Conservation (phyloP, 23 red algal genomes). For the Agarophyton chilense region DNA sequence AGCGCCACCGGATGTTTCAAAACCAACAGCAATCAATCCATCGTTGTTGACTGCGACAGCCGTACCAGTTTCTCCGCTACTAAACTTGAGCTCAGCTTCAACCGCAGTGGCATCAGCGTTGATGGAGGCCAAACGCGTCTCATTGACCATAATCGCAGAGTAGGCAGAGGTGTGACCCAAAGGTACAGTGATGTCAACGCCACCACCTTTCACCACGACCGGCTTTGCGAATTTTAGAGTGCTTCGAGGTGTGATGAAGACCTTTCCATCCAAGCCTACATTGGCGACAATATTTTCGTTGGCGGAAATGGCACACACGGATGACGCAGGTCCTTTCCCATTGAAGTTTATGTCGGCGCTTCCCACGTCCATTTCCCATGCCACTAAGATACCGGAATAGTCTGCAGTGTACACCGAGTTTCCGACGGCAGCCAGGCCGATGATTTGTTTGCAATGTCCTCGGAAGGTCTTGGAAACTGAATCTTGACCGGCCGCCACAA, state of each 20-base stretch:
- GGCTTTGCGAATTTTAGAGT: slow-evolving; percentile 62
- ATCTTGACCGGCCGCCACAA: slow-evolving; percentile 24
- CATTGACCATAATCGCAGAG: slow-evolving; percentile 67
- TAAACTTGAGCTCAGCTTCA: slow-evolving; percentile 52
- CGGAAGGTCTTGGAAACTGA: slow-evolving; percentile 25
- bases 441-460: slow-evolving; percentile 83
- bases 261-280: slow-evolving; percentile 72
- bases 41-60: slow-evolving; percentile 62
- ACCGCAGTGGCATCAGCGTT: slow-evolving; percentile 22
- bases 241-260: slow-evolving; percentile 48
- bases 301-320: slow-evolving; percentile 57
- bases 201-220: slow-evolving; percentile 70
- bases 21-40: slow-evolving; percentile 66
- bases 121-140: slow-evolving; percentile 49
- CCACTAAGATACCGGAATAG: slow-evolving; percentile 64
- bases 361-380: slow-evolving; percentile 65
- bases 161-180: neutral
- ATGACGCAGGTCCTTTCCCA: slow-evolving; percentile 63
- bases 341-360: slow-evolving; percentile 33
- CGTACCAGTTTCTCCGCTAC: slow-evolving; percentile 54
- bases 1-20: slow-evolving; percentile 62
- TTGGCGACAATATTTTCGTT: slow-evolving; percentile 71
- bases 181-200: slow-evolving; percentile 69
- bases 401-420: slow-evolving; percentile 73
- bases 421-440: slow-evolving; percentile 62